Evolutionary conservation across 371 early-diverging fungal species (phyloP).

Genomic region (Mucor piriformis): DNA sequence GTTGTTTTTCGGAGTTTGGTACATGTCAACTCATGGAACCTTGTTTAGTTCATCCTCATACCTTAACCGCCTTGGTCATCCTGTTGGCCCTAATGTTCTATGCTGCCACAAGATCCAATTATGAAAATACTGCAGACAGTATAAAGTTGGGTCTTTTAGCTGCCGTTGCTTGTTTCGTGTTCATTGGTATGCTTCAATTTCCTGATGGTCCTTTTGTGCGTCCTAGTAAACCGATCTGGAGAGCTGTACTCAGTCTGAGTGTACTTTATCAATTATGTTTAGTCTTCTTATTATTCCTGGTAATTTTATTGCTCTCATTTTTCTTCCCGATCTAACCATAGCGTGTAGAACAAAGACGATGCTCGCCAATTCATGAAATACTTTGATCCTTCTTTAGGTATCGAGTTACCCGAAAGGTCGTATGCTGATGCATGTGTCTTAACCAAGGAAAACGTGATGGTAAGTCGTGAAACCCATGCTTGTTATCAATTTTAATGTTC

Average conservation of each 20-base stretch:
- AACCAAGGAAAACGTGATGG: slow-evolving; percentile 74
- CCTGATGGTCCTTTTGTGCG: slow-evolving; percentile 93
- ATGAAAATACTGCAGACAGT: slow-evolving; percentile 62
- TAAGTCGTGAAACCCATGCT: slow-evolving; percentile 19
- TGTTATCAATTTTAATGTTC: not conserved
- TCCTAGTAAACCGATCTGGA: slow-evolving; percentile 96
- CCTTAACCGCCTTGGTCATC: slow-evolving; percentile 52
- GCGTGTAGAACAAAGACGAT: slow-evolving; percentile 76
- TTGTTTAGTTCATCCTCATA: slow-evolving; percentile 54
- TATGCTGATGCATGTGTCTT: slow-evolving; percentile 91
- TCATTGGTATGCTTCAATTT: slow-evolving; percentile 87
- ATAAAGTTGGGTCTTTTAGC: slow-evolving; percentile 74
- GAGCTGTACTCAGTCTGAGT: slow-evolving; percentile 80
- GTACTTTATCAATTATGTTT: slow-evolving; percentile 87
- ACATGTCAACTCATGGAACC: slow-evolving; percentile 9
- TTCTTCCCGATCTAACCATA: not conserved
- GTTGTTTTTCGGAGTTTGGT: slow-evolving; percentile 1
- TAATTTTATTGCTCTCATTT: slow-evolving; percentile 27
- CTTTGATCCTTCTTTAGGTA: slow-evolving; percentile 82
- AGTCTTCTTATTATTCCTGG: slow-evolving; percentile 91
- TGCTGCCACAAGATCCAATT: slow-evolving; percentile 56
- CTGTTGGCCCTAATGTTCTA: slow-evolving; percentile 58
- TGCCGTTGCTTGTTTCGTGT: slow-evolving; percentile 71
- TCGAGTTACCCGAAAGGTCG: slow-evolving; percentile 84
- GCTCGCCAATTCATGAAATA: slow-evolving; percentile 79